Base-by-base conservation (phyloP, 805 yeast genomes). In the Starmerella lactis-condensi region DNA sequence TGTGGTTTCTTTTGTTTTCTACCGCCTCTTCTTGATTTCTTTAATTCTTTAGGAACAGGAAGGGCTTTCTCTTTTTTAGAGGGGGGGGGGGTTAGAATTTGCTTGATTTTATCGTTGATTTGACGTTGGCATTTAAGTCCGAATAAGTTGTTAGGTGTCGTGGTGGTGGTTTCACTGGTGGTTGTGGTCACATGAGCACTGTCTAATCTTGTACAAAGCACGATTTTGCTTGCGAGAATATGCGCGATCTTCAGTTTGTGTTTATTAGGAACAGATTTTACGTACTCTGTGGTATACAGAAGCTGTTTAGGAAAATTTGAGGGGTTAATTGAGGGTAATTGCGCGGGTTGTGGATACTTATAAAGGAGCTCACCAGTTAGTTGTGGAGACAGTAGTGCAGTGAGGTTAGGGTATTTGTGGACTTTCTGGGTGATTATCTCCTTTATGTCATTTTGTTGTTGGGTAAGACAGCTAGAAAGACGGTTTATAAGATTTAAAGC, bases 21-120 rank as follows among this genome's bases (percentile, higher is more conserved):
- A 1, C 98, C 98, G 2, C 91, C 95, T 44, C 98, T 61, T 43
- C 73, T 77, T 53, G 79, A 78, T 4, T 85, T 71, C 29, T 72
- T 68, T 33, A 62, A 64, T 33, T 82, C 93, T 12, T 67, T 59
- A 0, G 94, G 95, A 5, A 72, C 51, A 0, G 81, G 81, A 29
- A 82, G 63, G 0, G 83, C 73, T 36, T 70, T 71, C 11, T 65
- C 58, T 2, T 63, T 65, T 13, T 57, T 54, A 13, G 61, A 62
- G 15, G 72, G 75, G 1, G 96, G 94, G 0, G 95, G 89, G 5
- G 72, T 69, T 17, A 69, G 64, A 20, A 81, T 52, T 43, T 78
- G 79, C 25, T 71, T 79, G 6, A 89, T 58, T 41, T 74, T 75
- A 4, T 56, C 54, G 14, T 57, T 47, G 2, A 89, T 63, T 33